A percentile compares a stretch with the other conserved stretches of the same genome.
These are phyloP conservation scores for Fagopyrum esculentum DNA, from an alignment of 148 eudicot genomes.

Conservation along the genomic window DNA sequence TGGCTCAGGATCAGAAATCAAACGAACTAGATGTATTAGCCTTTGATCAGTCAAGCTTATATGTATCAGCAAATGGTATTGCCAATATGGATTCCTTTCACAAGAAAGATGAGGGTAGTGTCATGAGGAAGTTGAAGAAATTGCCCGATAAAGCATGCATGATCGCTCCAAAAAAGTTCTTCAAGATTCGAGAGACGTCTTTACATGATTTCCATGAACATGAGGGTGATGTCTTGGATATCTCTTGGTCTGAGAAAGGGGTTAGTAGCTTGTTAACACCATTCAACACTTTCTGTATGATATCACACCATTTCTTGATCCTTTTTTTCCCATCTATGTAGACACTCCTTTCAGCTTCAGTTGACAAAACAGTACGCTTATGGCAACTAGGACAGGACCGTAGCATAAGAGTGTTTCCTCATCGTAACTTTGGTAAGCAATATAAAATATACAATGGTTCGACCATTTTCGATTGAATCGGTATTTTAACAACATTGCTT, in stretches of 20 bases:
- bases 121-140: slow-evolving; percentile 35
- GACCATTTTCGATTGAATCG: no score
- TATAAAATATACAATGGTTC: not conserved
- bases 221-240: slow-evolving; percentile 60
- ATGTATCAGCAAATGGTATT: slow-evolving; percentile 22
- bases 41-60: not conserved
- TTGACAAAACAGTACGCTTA: slow-evolving; percentile 78
- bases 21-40: not conserved
- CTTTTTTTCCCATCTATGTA: slow-evolving; percentile 23
- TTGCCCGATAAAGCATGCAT: slow-evolving; percentile 45
- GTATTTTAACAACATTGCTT: not conserved
- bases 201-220: slow-evolving; percentile 67
- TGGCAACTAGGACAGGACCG: slow-evolving; percentile 60
- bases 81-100: slow-evolving; percentile 43
- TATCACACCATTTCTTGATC: not conserved
- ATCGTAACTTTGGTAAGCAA: slow-evolving; percentile 67
- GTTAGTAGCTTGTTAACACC: not conserved
- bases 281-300: not conserved
- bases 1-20: slow-evolving; percentile 39
- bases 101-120: slow-evolving; percentile 34
- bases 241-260: slow-evolving; percentile 53
- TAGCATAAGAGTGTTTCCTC: slow-evolving; percentile 57
- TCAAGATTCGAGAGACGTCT: slow-evolving; percentile 58
- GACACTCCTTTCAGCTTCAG: slow-evolving; percentile 70
- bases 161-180: slow-evolving; percentile 50